phyloP scores from a whole-genome alignment of 208 protist species.

The Trypanosoma caninum region DNA sequence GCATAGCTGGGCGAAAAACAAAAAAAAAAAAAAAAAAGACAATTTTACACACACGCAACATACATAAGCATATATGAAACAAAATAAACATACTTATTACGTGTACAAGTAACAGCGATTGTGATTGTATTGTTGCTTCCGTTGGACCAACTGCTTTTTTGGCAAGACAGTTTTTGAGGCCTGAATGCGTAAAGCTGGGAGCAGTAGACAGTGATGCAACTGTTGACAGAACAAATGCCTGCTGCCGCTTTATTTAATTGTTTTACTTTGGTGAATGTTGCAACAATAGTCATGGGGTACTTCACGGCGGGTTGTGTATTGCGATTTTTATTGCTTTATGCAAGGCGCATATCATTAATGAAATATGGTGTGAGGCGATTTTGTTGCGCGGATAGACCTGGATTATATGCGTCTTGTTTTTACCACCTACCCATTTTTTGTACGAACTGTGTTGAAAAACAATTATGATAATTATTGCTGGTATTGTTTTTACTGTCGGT shows the following conservation, averaged over 20 bases:
- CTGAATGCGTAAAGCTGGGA: neutral
- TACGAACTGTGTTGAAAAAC: neutral
- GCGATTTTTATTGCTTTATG: constrained; percentile 19
- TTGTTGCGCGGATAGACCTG: neutral
- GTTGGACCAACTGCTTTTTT: neutral
- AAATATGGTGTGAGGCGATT: neutral
- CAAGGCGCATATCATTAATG: constrained; percentile 15
- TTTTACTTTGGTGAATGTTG: constrained; percentile 13
- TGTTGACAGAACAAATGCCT: neutral
- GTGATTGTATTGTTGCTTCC: neutral
- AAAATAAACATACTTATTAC: no score
- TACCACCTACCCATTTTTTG: neutral
- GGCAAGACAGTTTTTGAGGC: neutral
- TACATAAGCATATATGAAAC: no score
- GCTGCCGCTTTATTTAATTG: constrained; percentile 12
- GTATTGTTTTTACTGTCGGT: neutral
- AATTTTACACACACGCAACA: no score
- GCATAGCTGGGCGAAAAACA: no score
- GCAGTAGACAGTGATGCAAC: neutral
- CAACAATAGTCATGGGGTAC: constrained; percentile 23
- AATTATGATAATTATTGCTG: neutral
- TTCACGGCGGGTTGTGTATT: constrained; percentile 23
- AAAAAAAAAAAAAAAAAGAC: no score
- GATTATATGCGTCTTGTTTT: constrained; percentile 13
- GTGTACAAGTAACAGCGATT: neutral